A percentile compares a stretch with the other conserved stretches of the same genome.
Evolutionary conservation across 176 grass and related monocot genomes (phyloP).

Genomic region (Avena atlantica): DNA sequence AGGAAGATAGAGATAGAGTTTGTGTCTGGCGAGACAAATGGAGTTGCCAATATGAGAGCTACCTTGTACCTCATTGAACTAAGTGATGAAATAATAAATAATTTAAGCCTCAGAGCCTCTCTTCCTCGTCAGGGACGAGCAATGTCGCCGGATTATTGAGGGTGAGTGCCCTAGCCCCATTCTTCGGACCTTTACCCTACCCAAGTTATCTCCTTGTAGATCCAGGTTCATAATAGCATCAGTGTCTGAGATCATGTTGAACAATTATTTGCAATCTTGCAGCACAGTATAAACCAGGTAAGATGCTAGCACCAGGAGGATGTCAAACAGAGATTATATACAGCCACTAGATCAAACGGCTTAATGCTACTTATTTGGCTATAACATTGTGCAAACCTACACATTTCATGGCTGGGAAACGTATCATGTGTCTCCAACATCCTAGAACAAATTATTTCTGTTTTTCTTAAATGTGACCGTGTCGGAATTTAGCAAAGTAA

Average conservation of each 20-base stretch:
- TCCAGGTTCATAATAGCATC: not conserved
- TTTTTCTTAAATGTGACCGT: conserved; percentile 3
- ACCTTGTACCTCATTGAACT: not conserved
- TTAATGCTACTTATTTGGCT: not conserved
- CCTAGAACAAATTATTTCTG: not conserved
- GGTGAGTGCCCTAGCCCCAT: not conserved
- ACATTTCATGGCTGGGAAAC: not conserved
- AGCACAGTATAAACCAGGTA: not conserved
- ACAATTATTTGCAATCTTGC: not conserved
- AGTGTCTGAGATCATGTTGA: not conserved
- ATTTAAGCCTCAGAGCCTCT: not conserved
- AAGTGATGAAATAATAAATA: not conserved
- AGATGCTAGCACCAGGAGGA: not conserved
- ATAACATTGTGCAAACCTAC: conserved; percentile 6
- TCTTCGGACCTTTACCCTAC: conserved; percentile 2
- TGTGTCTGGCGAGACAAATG: not conserved
- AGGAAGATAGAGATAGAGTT: not conserved
- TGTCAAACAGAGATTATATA: not conserved
- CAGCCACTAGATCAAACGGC: not conserved
- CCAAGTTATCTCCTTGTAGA: not conserved
- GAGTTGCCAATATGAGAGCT: not conserved
- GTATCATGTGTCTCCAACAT: conserved; percentile 15
- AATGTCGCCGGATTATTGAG: not conserved
- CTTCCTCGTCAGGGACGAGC: not conserved
- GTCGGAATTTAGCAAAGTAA: not conserved